Evolutionary conservation across 441 rosid species (phyloP).

Genomic region (Jatropha podagrica): DNA sequence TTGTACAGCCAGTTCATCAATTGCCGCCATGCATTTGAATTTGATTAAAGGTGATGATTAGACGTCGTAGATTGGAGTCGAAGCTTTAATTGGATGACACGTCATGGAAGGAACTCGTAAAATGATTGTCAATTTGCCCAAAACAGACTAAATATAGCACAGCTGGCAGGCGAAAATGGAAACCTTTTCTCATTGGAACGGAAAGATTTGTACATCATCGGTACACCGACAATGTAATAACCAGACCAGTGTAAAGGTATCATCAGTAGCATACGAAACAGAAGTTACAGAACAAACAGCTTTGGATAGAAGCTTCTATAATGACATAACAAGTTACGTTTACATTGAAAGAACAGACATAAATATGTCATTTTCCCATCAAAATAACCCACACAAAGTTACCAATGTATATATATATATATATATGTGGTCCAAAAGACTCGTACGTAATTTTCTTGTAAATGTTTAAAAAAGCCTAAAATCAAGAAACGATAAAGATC

Average conservation of each 20-base stretch:
- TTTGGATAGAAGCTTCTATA: not conserved
- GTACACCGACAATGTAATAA: not conserved
- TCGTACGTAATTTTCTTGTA: too few relatives aligned
- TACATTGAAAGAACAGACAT: not conserved
- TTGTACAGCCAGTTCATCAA: not conserved
- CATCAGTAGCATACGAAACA: not conserved
- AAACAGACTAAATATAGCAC: not conserved
- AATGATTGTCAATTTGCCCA: not conserved
- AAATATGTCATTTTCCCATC: not conserved
- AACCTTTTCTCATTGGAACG: not conserved
- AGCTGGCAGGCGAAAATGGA: not conserved
- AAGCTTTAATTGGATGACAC: too few relatives aligned
- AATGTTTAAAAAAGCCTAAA: not conserved
- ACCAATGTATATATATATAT: not conserved
- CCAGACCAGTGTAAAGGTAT: not conserved
- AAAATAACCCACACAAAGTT: too few relatives aligned
- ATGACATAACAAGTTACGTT: not conserved
- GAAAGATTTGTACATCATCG: not conserved
- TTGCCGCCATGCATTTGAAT: not conserved
- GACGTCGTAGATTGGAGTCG: not conserved
- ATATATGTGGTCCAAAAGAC: not conserved
- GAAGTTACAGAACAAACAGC: not conserved
- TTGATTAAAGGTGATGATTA: not conserved
- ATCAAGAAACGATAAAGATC: not conserved
- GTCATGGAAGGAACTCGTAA: not conserved